Base-by-base conservation (phyloP, 106 monocot genomes). In the Dendrobium huoshanense region DNA sequence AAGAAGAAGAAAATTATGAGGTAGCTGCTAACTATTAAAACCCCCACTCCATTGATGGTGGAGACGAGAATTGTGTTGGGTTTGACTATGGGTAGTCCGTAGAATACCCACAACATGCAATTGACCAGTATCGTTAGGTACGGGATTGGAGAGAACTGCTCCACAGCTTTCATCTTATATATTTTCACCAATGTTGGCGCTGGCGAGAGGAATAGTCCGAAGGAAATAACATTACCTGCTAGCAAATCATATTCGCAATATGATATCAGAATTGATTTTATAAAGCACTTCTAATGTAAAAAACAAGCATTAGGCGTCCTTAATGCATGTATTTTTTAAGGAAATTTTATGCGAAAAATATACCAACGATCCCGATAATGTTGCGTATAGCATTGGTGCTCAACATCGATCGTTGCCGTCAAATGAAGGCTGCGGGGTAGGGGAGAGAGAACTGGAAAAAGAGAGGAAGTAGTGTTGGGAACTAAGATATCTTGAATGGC, bases 191-290 rank as follows among this genome's bases (percentile, higher is more conserved):
- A 90, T 5, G 90, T 90, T 22, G 88, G 88, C 88, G 78, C 33
- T n/a, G 90, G 92, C 10, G 92, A 88, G 45, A 92, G 86, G 55
- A 92, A 88, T 19, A 92, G 77, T 0, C 84, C 84, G 20, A 88
- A 85, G 27, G 92, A 83, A 77, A 85, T 87, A 10, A 84, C 65
- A 48, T 92, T 87, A 7, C 89, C 89, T 92, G 84, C 17, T 27
- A 45, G 9, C 6, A 45, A 45, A 7, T 27, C 24, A 68, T 10
- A 75, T 47, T 45, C n/a, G 40, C n/a, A 78, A 17, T 45, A 41
- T 48, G 15, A 31, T 11, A 54, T 7, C 20, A 16, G 40, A 41
- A 49, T 44, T 9, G 19, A 1, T 22, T n/a, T 20, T 1, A 4
- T 13, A 17, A 64, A 6, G 22, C 45, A 45, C 6, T 6, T 45